Conservation (phyloP, 2,329 filamentous ascomycete species). For the Neonectria hederae region DNA sequence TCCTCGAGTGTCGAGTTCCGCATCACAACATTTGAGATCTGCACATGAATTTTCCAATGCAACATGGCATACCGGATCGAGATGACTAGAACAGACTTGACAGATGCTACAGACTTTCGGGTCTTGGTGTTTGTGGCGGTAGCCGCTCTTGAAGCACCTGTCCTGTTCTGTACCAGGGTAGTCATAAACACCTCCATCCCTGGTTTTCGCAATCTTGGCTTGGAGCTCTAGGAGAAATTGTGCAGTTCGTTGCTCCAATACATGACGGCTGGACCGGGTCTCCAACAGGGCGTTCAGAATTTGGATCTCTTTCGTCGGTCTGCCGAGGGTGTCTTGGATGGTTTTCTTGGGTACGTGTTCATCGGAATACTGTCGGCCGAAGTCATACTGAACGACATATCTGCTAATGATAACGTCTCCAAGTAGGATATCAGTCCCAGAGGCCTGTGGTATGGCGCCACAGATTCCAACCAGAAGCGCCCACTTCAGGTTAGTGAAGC, state of each 20-base stretch:
- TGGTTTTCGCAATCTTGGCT: background rate
- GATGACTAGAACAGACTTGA: slow-evolving; percentile 1
- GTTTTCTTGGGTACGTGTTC: slow-evolving; percentile 40
- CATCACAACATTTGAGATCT: slow-evolving; percentile 20
- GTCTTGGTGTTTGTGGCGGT: slow-evolving; percentile 46
- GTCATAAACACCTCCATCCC: slow-evolving; percentile 12
- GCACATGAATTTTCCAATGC: slow-evolving; percentile 22
- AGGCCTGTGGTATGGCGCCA: slow-evolving; percentile 45
- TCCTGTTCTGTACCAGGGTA: slow-evolving; percentile 44
- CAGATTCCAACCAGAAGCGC: slow-evolving; percentile 52
- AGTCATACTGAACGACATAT: slow-evolving; percentile 43
- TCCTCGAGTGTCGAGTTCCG: slow-evolving; percentile 33
- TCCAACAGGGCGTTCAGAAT: slow-evolving; percentile 38
- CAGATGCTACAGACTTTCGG: slow-evolving; percentile 1
- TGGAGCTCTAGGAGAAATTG: background rate
- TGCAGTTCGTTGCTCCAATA: background rate
- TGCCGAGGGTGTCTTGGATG: slow-evolving; percentile 37
- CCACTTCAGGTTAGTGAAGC: slow-evolving; percentile 46
- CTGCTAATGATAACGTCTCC: slow-evolving; percentile 48
- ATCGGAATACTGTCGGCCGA: slow-evolving; percentile 38
- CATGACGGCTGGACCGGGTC: slow-evolving; percentile 17
- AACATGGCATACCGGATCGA: slow-evolving; percentile 18
- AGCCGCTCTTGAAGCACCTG: slow-evolving; percentile 43
- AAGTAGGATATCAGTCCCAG: slow-evolving; percentile 36
- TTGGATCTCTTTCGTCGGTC: slow-evolving; percentile 37